Conservation (phyloP, 1,139 yeast genomes). For the Nadsonia starkeyi-henricii region DNA sequence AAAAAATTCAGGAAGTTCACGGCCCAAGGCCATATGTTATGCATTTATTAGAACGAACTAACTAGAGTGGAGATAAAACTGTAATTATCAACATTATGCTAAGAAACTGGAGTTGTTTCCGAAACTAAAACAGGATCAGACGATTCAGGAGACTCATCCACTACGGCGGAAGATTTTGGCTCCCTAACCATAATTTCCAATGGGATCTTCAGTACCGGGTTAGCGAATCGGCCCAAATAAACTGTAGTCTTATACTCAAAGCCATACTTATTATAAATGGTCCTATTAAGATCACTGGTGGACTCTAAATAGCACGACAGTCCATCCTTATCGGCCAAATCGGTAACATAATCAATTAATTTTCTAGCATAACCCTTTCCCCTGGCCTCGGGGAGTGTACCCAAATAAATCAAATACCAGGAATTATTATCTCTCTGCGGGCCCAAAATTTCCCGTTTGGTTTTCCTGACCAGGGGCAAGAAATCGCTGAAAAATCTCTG, state of each 20-base stretch:
- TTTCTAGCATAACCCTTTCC: slow-evolving; percentile 57
- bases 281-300: slow-evolving; percentile 38
- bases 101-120: no score
- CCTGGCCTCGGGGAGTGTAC: slow-evolving; percentile 42
- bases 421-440: slow-evolving; percentile 27
- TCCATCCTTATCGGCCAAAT: slow-evolving; percentile 31
- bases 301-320: slow-evolving; percentile 44
- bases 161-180: no score
- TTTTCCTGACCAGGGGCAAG: slow-evolving; percentile 43
- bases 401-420: slow-evolving; percentile 50
- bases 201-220: slow-evolving; percentile 9
- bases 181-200: slow-evolving; percentile 16
- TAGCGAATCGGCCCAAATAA: slow-evolving; percentile 9
- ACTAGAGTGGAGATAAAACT: no score
- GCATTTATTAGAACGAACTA: no score
- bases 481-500: slow-evolving; percentile 41
- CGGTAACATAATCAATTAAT: slow-evolving; percentile 45
- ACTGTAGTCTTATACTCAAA: slow-evolving; percentile 21
- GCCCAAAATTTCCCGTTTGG: slow-evolving; percentile 22
- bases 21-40: no score
- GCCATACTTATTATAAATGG: slow-evolving; percentile 46
- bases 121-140: no score
- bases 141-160: no score
- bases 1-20: no score
- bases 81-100: no score